These are phyloP conservation scores for Pyrus communis DNA, from an alignment of 306 rosid genomes.

Conservation along the genomic window DNA sequence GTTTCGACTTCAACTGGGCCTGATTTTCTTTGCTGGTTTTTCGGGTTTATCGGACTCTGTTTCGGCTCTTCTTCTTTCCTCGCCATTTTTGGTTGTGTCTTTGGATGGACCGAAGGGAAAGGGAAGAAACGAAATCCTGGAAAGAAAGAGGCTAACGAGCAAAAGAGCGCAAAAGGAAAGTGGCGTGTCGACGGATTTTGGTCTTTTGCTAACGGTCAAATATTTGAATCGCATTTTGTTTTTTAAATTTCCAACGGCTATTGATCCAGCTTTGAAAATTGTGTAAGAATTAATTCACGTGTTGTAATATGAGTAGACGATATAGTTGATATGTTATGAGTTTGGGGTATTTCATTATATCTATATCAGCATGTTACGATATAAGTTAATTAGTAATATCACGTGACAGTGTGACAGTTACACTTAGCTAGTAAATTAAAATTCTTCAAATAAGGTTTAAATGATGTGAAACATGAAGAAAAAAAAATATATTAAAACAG, in stretches of 20 bases:
- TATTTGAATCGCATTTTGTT: conserved; percentile 8
- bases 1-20: background rate
- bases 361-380: too few relatives aligned
- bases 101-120: background rate
- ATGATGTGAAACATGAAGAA: too few relatives aligned
- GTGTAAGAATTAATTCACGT: too few relatives aligned
- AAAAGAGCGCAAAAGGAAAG: background rate
- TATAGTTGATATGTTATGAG: too few relatives aligned
- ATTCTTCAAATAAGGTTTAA: too few relatives aligned
- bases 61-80: conserved; percentile 24
- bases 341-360: too few relatives aligned
- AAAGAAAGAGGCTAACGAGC: background rate
- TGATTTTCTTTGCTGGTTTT: conserved; percentile 8
- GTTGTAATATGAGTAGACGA: too few relatives aligned
- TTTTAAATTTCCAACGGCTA: conserved; percentile 42
- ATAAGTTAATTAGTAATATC: too few relatives aligned
- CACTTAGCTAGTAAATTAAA: too few relatives aligned
- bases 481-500: too few relatives aligned
- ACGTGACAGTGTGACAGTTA: too few relatives aligned
- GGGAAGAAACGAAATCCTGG: background rate
- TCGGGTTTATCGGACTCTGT: conserved; percentile 26
- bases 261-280: background rate
- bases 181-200: background rate
- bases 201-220: conserved; percentile 32
- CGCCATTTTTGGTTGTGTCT: conserved; percentile 31